Percentiles rank a stretch among this genome's conserved stretches.
phyloP scores from a whole-genome alignment of 805 yeast species.

The Lipomyces spencermartinsiae region DNA sequence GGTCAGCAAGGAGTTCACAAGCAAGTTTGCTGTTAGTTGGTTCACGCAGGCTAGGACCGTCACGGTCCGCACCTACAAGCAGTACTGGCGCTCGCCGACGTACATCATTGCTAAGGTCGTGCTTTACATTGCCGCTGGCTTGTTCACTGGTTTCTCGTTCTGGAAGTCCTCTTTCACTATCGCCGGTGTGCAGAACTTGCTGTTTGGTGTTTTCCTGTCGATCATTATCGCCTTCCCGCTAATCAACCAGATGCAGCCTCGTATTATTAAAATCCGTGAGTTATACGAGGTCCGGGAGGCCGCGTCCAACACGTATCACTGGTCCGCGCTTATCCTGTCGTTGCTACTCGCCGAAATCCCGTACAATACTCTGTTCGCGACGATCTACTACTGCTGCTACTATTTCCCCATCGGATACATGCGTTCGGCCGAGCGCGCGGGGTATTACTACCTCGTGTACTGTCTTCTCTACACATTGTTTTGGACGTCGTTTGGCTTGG shows the following conservation, averaged over 20 bases:
- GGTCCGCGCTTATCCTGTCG: constrained; percentile 64
- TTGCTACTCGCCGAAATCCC: constrained; percentile 67
- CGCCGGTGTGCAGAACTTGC: constrained; percentile 63
- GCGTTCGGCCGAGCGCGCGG: constrained; percentile 51
- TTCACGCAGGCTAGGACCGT: constrained; percentile 53
- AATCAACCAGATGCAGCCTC: constrained; percentile 67
- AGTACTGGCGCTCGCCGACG: constrained; percentile 65
- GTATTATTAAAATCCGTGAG: constrained; percentile 63
- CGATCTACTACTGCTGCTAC: constrained; percentile 60
- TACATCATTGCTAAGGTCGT: constrained; percentile 68
- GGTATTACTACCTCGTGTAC: constrained; percentile 57
- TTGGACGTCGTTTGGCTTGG: constrained; percentile 59
- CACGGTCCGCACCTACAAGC: constrained; percentile 51
- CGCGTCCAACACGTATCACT: constrained; percentile 73
- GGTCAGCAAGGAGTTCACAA: constrained; percentile 38
- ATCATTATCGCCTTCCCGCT: constrained; percentile 63
- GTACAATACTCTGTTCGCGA: constrained; percentile 56
- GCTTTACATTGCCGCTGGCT: constrained; percentile 57
- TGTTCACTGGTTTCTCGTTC: constrained; percentile 76
- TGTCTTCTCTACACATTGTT: constrained; percentile 58
- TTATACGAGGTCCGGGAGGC: constrained; percentile 74
- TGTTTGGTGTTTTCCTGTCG: constrained; percentile 66
- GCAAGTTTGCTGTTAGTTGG: constrained; percentile 57
- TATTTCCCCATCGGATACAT: constrained; percentile 57
- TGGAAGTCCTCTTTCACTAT: constrained; percentile 60